These are phyloP conservation scores for Coniochaeta prunicola DNA, from an alignment of 2,329 filamentous ascomycete species.

Conservation along the genomic window DNA sequence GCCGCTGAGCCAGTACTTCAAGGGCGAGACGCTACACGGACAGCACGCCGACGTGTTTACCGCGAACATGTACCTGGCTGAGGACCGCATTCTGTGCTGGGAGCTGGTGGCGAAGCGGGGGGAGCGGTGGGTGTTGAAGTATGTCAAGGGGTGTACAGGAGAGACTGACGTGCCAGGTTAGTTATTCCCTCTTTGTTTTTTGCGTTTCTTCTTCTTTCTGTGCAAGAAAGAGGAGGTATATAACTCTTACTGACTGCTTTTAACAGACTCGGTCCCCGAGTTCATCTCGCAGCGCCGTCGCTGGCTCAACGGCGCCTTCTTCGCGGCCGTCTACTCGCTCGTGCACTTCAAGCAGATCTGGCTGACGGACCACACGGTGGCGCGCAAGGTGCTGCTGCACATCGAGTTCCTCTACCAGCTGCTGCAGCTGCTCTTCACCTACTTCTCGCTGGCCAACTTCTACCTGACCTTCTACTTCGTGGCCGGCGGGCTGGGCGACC, in stretches of 20 bases:
- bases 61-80: constrained; percentile 22
- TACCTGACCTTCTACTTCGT: constrained; percentile 99
- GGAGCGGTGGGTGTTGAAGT: constrained; percentile 96
- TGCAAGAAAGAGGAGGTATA: too few species aligned
- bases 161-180: constrained; percentile 96
- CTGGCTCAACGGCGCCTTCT: constrained; percentile 98
- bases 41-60: constrained; percentile 96
- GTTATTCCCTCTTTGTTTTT: constrained; percentile 22
- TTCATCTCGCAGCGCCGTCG: constrained; percentile 94
- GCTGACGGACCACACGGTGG: constrained; percentile 82
- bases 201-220: neutral
- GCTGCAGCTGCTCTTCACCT: constrained; percentile 88
- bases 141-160: constrained; percentile 91
- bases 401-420: constrained; percentile 96
- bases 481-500: constrained; percentile 78
- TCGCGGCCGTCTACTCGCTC: constrained; percentile 94
- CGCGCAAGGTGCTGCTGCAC: constrained; percentile 84
- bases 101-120: constrained; percentile 92
- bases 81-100: constrained; percentile 36
- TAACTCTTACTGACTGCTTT: too few species aligned
- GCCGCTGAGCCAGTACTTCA: constrained; percentile 96
- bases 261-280: constrained; percentile 82
- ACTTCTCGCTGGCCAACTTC: constrained; percentile 97
- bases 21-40: constrained; percentile 93
- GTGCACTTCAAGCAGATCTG: constrained; percentile 93